Evolutionary conservation across 2,329 filamentous ascomycete genomes (phyloP).

Genomic region (Aspergillus novoparasiticus): DNA sequence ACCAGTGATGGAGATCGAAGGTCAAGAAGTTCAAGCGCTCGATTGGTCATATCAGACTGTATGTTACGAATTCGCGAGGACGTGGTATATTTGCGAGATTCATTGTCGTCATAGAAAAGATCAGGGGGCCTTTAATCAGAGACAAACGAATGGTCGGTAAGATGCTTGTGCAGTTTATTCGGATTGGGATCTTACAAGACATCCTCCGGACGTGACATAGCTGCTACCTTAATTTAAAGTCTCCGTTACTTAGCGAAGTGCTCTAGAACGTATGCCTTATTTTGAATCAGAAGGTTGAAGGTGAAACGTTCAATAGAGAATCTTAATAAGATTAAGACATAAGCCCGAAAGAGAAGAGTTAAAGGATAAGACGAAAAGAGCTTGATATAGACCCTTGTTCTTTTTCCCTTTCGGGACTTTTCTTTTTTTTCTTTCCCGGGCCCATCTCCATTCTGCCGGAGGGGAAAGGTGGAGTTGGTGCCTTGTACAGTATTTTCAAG

Average conservation of each 20-base stretch:
- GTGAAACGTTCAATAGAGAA: neutral
- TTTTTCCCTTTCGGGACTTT: neutral
- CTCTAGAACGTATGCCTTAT: neutral
- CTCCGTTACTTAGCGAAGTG: neutral
- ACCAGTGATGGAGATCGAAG: conserved; percentile 80
- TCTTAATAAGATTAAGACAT: neutral
- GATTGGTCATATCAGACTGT: conserved; percentile 90
- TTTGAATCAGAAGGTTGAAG: neutral
- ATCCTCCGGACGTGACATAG: conserved; percentile 97
- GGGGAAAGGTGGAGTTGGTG: neutral
- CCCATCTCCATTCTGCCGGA: neutral
- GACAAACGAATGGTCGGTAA: neutral
- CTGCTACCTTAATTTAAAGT: conserved; percentile 37
- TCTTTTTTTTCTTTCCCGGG: neutral
- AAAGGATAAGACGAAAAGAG: neutral
- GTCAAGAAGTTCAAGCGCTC: conserved; percentile 87
- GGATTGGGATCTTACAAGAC: conserved; percentile 65
- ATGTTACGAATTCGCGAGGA: conserved; percentile 94
- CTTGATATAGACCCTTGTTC: neutral
- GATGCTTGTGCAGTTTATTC: too few relatives aligned
- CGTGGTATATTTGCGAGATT: conserved; percentile 97
- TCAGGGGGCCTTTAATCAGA: conserved; percentile 72
- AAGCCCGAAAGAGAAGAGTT: neutral
- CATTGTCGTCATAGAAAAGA: conserved; percentile 94
- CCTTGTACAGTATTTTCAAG: neutral